These are phyloP conservation scores for Farysia itapuensis DNA, from an alignment of 1,284 basidiomycete genomes.

Conservation along the genomic window DNA sequence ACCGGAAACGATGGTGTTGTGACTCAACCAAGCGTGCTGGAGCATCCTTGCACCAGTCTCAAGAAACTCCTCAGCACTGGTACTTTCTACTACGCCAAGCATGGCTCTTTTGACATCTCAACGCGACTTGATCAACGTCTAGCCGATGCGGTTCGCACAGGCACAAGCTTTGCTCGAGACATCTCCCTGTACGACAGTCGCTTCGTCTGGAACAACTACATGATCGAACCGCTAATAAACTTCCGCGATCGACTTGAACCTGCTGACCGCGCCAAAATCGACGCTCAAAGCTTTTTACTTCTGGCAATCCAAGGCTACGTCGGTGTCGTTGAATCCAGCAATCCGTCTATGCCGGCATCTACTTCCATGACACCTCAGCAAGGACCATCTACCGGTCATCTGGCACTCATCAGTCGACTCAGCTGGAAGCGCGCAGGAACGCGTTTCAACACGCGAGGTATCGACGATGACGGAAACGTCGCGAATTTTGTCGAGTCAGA, in stretches of 20 bases:
- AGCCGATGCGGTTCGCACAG: conserved; percentile 59
- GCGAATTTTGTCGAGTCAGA: conserved; percentile 99
- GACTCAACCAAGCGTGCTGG: conserved; percentile 63
- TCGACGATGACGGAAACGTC: conserved; percentile 95
- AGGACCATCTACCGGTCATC: conserved; percentile 62
- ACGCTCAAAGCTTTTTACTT: conserved; percentile 64
- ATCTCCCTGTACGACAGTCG: conserved; percentile 59
- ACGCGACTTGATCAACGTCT: conserved; percentile 57
- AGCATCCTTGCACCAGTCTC: conserved; percentile 86
- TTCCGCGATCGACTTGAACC: conserved; percentile 75
- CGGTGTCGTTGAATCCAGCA: conserved; percentile 68
- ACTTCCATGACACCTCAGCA: background rate
- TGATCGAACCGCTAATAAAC: conserved; percentile 75
- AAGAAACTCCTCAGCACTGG: conserved; percentile 88
- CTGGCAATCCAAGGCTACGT: conserved; percentile 89
- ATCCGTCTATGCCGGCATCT: background rate
- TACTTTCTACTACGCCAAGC: conserved; percentile 86
- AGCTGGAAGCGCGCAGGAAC: conserved; percentile 96
- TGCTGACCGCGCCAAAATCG: conserved; percentile 71
- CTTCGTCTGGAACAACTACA: conserved; percentile 78
- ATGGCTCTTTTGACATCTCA: conserved; percentile 78
- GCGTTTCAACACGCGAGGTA: conserved; percentile 92
- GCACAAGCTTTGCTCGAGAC: conserved; percentile 26
- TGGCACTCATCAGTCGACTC: conserved; percentile 78
- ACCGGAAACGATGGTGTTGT: conserved; percentile 20